Base-by-base conservation (phyloP, 371 early-diverging fungal genomes). In the Mucor sp. region DNA sequence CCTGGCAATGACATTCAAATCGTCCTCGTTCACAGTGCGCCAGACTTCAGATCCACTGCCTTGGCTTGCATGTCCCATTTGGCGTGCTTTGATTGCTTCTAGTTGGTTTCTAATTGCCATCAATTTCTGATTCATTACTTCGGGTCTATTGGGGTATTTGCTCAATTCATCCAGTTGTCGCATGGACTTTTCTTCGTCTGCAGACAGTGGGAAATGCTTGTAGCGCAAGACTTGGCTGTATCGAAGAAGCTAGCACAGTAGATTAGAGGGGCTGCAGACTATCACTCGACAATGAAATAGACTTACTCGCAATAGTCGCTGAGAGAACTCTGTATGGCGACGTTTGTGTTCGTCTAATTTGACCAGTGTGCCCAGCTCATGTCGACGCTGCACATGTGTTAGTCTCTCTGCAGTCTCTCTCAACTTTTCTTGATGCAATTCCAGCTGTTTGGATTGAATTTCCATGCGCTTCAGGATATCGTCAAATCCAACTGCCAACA, bases 401-500 rank as follows among this genome's bases (percentile, higher is more conserved):
- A 80, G 58, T 68, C 81, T 80, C 15, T 75, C 66, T 15, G 65
- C 62, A 27, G 69, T 67, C 70, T 80, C 81, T 62, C 72, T 67
- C 27, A 77, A 50, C 39, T 67, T 82, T 33, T 63, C 69, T 70
- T 69, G 66, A 58, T 77, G 77, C 33, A 67, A 37, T 37, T 71
- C 81, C 11, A 81, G 72, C 69, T 89, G 85, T 44, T 87, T 70
- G 5, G 87, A 83, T 75, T 96, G 96, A 58, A 85, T 78, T 33
- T 89, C 89, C 70, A 93, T 88, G 25, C 97, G 87, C 76, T 93
- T 93, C 62, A 93, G 84, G 27, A 96, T 79, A 67, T 94, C 96
- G 4, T 88, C 93, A 69, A 94, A 96, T 25, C 97, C 96, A 55
- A 90, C 85, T 1, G 96, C 97, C n/a, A 95, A 74, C 3, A 91